These are phyloP conservation scores for Syzygium syzygioides DNA, from an alignment of 441 rosid species.

Conservation along the genomic window DNA sequence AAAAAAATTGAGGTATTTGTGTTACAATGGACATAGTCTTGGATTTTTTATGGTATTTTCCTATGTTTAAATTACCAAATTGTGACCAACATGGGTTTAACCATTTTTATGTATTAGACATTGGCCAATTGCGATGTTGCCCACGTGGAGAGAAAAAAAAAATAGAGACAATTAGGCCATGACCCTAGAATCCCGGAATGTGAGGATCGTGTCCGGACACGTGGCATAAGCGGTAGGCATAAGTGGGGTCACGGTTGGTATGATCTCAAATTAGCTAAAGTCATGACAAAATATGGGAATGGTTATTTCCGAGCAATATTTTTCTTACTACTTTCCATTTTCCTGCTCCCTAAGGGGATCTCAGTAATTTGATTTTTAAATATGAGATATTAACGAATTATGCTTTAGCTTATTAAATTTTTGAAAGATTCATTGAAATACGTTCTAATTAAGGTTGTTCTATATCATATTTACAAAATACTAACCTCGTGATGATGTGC, in stretches of 20 bases:
- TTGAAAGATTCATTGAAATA: background rate
- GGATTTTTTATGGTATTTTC: too few relatives aligned
- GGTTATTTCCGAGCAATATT: background rate
- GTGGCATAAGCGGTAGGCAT: background rate
- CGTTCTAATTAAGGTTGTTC: background rate
- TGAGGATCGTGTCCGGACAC: background rate
- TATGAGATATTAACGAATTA: background rate
- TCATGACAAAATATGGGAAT: background rate
- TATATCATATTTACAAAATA: background rate
- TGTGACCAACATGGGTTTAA: background rate
- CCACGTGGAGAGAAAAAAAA: background rate
- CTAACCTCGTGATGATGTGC: background rate
- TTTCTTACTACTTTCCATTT: background rate
- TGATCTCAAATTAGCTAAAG: background rate
- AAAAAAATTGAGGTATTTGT: too few relatives aligned
- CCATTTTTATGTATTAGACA: accelerated
- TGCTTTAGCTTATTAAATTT: background rate
- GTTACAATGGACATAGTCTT: too few relatives aligned
- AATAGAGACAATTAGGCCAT: background rate
- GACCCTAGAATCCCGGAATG: background rate
- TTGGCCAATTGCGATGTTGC: background rate
- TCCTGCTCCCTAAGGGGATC: background rate
- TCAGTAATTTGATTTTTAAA: background rate
- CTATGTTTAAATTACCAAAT: background rate
- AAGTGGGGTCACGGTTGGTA: background rate